Base-by-base conservation (phyloP, 768 basidiomycete species). In the Collybia sordida region DNA sequence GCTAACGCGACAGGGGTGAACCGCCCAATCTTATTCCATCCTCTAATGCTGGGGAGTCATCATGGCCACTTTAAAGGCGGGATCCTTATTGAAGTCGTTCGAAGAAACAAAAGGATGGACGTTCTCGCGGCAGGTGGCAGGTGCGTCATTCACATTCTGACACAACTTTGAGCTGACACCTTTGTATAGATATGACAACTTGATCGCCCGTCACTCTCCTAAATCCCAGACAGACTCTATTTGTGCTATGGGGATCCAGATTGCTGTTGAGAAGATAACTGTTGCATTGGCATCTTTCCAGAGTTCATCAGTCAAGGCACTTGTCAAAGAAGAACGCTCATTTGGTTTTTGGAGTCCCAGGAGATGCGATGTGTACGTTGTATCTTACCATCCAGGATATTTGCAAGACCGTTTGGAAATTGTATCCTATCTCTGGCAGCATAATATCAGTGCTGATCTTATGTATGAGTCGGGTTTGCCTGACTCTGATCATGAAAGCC, bases 291-390 rank as follows among this genome's bases (percentile, higher is more conserved):
- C 87, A 0, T 72, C 81, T 1, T 88, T 81, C 61, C 90, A 93
- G 60, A 80, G 76, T 35, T 78, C 79, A 7, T 83, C 85, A 0
- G 78, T 90, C 31, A 84, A 83, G 62, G 77, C 78, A 2, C 73
- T 90, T 4, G 72, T 90, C 45, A 91, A 87, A 63, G 88, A 91
- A 59, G 81, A 85, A 52, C 81, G 83, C 9, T 91, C 92, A 0
- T 93, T 91, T 53, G 91, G 92, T 0, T 89, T 83, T 60, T 93
- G 89, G 90, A 89, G 88, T 64, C 91, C 91, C n/a, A 78, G 90
- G 14, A 75, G 90, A 34, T 93, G 92, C 56, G 91, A 93, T 55
- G 91, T 93, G 9, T 93, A 93, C 54, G 76, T 93, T 11, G 81
- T 91, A 22, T 89, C 89, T 0, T 89, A 85, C 52, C 83, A 88